These are phyloP conservation scores for Sporothrix globosa DNA, from an alignment of 2,329 filamentous ascomycete genomes.

Conservation along the genomic window DNA sequence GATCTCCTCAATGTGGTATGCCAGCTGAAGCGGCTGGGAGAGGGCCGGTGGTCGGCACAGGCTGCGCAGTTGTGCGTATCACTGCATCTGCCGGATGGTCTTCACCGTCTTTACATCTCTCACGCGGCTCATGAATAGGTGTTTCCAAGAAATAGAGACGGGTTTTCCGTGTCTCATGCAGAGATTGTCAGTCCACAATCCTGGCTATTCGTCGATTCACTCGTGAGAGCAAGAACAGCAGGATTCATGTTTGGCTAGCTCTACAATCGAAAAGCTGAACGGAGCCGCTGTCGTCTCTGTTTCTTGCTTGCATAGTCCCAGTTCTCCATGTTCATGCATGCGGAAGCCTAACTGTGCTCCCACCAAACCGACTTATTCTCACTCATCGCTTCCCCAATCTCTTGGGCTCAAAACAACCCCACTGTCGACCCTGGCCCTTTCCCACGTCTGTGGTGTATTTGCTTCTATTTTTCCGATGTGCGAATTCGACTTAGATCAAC, in stretches of 20 bases:
- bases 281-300: not conserved
- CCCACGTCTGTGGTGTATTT: not conserved
- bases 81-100: not conserved
- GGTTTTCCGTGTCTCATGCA: conserved; percentile 21
- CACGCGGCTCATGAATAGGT: not conserved
- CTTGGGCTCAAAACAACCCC: not conserved
- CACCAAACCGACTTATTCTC: conserved; percentile 5
- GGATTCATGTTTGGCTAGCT: not conserved
- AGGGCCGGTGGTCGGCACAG: not conserved
- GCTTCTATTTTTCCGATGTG: no score
- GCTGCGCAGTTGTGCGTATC: not conserved
- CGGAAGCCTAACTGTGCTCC: conserved; percentile 9
- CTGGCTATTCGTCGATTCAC: not conserved
- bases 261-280: not conserved
- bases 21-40: conserved; percentile 9
- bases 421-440: not conserved
- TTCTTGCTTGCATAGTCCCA: conserved; percentile 1
- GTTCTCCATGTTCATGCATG: conserved; percentile 17
- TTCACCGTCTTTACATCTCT: conserved; percentile 14
- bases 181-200: not conserved
- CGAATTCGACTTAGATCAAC: not conserved
- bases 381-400: not conserved
- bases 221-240: not conserved
- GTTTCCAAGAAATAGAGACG: not conserved
- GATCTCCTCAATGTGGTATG: not conserved